Evolutionary conservation across 148 eudicot species (phyloP).

Genomic region (Fallopia convolvulus): DNA sequence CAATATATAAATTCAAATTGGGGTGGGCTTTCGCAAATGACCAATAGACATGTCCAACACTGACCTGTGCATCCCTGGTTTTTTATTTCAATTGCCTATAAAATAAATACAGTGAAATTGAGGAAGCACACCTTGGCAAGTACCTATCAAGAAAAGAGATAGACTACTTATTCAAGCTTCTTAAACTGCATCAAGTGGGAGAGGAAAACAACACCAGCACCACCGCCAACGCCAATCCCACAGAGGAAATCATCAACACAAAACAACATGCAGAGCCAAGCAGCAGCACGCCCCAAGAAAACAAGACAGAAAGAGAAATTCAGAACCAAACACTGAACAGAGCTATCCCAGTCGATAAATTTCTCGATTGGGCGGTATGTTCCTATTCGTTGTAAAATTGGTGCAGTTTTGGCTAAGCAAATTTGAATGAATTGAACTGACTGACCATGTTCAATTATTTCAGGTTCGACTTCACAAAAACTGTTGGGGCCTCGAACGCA

Average conservation of each 20-base stretch:
- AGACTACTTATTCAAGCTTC: neutral
- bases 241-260: too few species aligned
- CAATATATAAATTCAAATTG: too few species aligned
- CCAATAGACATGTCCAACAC: too few species aligned
- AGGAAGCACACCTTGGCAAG: neutral
- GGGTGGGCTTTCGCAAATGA: too few species aligned
- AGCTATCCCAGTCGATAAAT: neutral
- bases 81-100: too few species aligned
- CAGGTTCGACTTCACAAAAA: neutral
- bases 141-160: neutral
- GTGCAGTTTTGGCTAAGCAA: neutral
- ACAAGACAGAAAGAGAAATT: too few species aligned
- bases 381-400: neutral
- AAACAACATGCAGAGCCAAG: too few species aligned
- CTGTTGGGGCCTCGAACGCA: neutral
- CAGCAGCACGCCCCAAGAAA: too few species aligned
- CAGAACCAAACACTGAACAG: neutral
- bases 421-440: too few species aligned
- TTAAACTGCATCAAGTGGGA: neutral
- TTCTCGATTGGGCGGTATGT: slow-evolving; percentile 7
- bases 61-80: too few species aligned
- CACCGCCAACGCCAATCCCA: too few species aligned
- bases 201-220: neutral
- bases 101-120: neutral
- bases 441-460: neutral